phyloP scores from a whole-genome alignment of 106 monocot species.

The Cymbidium sinense region DNA sequence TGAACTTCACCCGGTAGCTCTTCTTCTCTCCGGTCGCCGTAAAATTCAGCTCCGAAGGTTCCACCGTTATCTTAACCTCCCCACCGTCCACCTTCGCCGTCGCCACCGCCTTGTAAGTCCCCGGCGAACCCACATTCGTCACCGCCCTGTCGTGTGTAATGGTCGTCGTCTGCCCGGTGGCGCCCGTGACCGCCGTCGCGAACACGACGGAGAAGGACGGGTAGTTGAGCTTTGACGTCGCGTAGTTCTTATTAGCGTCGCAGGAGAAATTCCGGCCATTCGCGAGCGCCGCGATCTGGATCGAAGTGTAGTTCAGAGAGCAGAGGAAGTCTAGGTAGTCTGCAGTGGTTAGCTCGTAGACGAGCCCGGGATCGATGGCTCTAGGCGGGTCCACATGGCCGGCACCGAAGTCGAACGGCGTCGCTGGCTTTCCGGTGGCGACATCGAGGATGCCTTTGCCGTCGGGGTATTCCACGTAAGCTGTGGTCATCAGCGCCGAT shows the following conservation, averaged over 20 bases:
- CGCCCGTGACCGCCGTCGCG: slow-evolving; percentile 20
- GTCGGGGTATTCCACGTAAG: slow-evolving; percentile 49
- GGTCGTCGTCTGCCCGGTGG: slow-evolving; percentile 25
- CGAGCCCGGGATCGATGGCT: slow-evolving; percentile 79
- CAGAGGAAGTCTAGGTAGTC: slow-evolving; percentile 89
- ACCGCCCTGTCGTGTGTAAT: slow-evolving; percentile 42
- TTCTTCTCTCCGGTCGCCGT: slow-evolving; percentile 49
- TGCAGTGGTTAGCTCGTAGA: slow-evolving; percentile 57
- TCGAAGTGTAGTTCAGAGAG: slow-evolving; percentile 67
- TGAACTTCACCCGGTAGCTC: slow-evolving; percentile 65
- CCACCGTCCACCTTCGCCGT: slow-evolving; percentile 17
- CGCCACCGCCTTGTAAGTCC: slow-evolving; percentile 44
- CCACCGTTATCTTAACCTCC: slow-evolving; percentile 45
- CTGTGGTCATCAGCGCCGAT: slow-evolving; percentile 84
- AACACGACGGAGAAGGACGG: slow-evolving; percentile 81
- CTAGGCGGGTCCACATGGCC: slow-evolving; percentile 79
- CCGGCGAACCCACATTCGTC: slow-evolving; percentile 47
- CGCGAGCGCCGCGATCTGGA: slow-evolving; percentile 42
- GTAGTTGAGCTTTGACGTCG: slow-evolving; percentile 62
- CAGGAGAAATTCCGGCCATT: slow-evolving; percentile 41
- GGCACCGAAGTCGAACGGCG: slow-evolving; percentile 74
- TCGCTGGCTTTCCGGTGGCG: slow-evolving; percentile 49
- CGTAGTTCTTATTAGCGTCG: slow-evolving; percentile 25
- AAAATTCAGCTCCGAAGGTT: slow-evolving; percentile 58
- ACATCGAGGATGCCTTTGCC: slow-evolving; percentile 56